Evolutionary conservation across 1,139 yeast genomes (phyloP), one percentile per base, ranked within the genome.

Genomic region (Candida sanyaensis): DNA sequence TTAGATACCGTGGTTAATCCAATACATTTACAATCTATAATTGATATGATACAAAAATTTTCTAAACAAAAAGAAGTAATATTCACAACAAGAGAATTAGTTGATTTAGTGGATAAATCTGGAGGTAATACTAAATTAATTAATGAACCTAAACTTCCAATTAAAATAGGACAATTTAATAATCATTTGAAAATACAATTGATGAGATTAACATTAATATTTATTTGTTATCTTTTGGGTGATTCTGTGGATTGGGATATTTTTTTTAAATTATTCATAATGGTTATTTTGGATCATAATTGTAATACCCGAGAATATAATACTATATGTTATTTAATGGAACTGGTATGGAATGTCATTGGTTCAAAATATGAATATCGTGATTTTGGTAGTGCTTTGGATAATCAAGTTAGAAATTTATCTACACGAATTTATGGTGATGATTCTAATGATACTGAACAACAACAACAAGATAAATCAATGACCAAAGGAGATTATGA

Each of bases 201-300:
- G 12, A 31, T 49, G n/a, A 45, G 54, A 42, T 37, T 58, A 23
- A 30, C 54, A 6, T 43, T 58, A n/a, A 32, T 58, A 11, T 54
- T 50, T 30, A 46, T 48, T 33, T 38, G 44, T 30, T 29, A 43
- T 34, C 13, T 48, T 24, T 26, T 30, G n/a, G 12, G 29, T 12
- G 40, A 26, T 21, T 13, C 41, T 12, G 37, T 26, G 37, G 39
- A 43, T 21, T 32, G 31, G 24, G 27, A 9, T 4, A 9, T 5
- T 6, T n/a, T 41, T 37, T 17, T 44, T 30, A 37, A 42, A 31
- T 23, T 51, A 4, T 58, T 57, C 32, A 45, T 58, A 9, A 47
- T 47, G 6, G 45, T 57, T 1, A 39, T 61, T 6, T 52, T 59
- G 38, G 66, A 62, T 50, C 54, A 54, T 31, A 61, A 62, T 48